Percentiles rank a stretch among this genome's conserved stretches.
phyloP scores from a whole-genome alignment of 2,329 filamentous ascomycete genomes.

The Pyricularia grisea region DNA sequence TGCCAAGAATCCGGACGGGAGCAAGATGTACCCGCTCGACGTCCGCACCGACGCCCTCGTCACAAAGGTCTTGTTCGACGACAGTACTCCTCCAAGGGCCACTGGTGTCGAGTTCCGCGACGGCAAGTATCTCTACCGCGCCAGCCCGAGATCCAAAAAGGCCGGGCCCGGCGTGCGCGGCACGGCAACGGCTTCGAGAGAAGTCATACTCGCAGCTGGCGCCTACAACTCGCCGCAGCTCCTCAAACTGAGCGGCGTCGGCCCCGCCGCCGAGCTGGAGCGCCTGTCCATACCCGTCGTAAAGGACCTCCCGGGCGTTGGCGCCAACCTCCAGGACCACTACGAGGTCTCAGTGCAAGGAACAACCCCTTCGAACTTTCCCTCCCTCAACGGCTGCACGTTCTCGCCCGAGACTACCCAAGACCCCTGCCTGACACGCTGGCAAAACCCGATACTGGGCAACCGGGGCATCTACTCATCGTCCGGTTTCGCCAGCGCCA shows the following conservation, averaged over 20 bases:
- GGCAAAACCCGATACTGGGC: conserved; percentile 10
- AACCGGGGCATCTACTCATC: conserved; percentile 23
- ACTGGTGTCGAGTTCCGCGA: conserved; percentile 22
- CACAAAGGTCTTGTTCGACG: conserved; percentile 19
- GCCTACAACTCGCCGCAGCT: conserved; percentile 44
- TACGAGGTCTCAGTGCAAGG: conserved; percentile 37
- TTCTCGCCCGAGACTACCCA: conserved; percentile 17
- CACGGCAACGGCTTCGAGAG: conserved; percentile 26
- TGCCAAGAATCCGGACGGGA: conserved; percentile 20
- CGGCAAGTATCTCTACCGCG: conserved; percentile 22
- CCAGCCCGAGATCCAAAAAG: conserved; percentile 15
- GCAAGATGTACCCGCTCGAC: conserved; percentile 29
- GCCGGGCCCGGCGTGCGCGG: conserved; percentile 13
- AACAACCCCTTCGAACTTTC: conserved; percentile 27
- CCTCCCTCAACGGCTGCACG: conserved; percentile 19
- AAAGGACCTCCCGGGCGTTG: conserved; percentile 12
- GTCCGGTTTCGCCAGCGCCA: conserved; percentile 21
- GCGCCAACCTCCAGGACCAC: conserved; percentile 11
- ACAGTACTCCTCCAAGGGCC: conserved; percentile 14
- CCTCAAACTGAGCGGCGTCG: conserved; percentile 50
- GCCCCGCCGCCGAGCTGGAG: conserved; percentile 17
- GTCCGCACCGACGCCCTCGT: conserved; percentile 20
- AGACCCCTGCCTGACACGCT: conserved; percentile 21
- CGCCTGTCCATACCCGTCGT: conserved; percentile 7
- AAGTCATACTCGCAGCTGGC: conserved; percentile 50